phyloP scores from a whole-genome alignment of 805 yeast species.

The Saccharomycopsis amapae region DNA sequence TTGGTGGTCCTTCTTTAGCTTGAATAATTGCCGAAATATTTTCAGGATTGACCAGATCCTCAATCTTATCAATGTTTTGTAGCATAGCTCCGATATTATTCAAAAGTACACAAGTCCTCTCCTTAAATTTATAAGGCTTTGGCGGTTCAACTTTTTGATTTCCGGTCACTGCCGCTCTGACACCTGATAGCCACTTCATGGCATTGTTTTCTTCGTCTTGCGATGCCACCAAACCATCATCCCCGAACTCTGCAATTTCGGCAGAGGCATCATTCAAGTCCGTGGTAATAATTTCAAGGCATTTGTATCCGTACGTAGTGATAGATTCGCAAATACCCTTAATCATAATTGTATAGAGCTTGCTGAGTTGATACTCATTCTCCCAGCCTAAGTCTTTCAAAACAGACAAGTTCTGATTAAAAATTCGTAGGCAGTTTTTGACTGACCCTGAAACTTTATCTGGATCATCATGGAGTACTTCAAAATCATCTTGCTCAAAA shows the following conservation, averaged over 20 bases:
- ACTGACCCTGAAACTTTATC: constrained; percentile 50
- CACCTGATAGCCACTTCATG: constrained; percentile 40
- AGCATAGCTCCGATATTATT: constrained; percentile 55
- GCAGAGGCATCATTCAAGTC: constrained; percentile 22
- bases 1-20: constrained; percentile 30
- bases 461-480: constrained; percentile 31
- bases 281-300: constrained; percentile 33
- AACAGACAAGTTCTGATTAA: constrained; percentile 50
- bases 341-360: constrained; percentile 51
- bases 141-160: constrained; percentile 33
- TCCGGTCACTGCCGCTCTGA: constrained; percentile 43
- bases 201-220: constrained; percentile 29
- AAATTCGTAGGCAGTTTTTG: constrained; percentile 56
- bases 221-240: constrained; percentile 23
- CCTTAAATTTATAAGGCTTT: constrained; percentile 49
- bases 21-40: constrained; percentile 37
- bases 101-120: constrained; percentile 65
- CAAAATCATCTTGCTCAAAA: constrained; percentile 46
- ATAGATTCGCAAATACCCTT: constrained; percentile 58
- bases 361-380: constrained; percentile 54
- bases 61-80: constrained; percentile 43
- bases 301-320: constrained; percentile 34
- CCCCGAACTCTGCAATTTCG: constrained; percentile 17
- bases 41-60: constrained; percentile 54
- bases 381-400: constrained; percentile 60